Conservation (phyloP, 2,329 filamentous ascomycete species). For the Ascosphaera aggregata region DNA sequence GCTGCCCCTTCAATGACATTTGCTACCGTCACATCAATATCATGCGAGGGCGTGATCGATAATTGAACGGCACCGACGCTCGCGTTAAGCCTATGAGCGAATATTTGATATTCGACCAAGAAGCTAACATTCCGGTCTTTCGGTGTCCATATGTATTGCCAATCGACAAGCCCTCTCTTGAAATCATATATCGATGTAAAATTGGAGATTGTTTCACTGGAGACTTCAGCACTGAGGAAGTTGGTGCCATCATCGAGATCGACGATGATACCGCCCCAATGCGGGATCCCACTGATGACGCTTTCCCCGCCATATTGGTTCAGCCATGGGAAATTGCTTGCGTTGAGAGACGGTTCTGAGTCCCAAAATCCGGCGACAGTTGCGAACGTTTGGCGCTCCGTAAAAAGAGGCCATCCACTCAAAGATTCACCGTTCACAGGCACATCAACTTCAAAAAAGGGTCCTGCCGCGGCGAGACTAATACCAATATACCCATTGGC, state of each 20-base stretch:
- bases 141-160: slow-evolving; percentile 45
- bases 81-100: slow-evolving; percentile 38
- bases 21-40: slow-evolving; percentile 33
- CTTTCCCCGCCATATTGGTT: slow-evolving; percentile 46
- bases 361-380: slow-evolving; percentile 47
- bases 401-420: slow-evolving; percentile 45
- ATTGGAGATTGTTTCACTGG: slow-evolving; percentile 32
- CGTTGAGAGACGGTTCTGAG: slow-evolving; percentile 31
- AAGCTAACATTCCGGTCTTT: slow-evolving; percentile 23
- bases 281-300: slow-evolving; percentile 47
- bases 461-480: slow-evolving; percentile 37
- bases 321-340: slow-evolving; percentile 44
- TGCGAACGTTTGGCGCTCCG: slow-evolving; percentile 38
- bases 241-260: slow-evolving; percentile 29
- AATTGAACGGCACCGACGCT: slow-evolving; percentile 38
- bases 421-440: slow-evolving; percentile 28
- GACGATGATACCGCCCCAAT: slow-evolving; percentile 38
- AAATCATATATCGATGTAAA: slow-evolving; percentile 40
- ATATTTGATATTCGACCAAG: slow-evolving; percentile 39
- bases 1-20: slow-evolving; percentile 45
- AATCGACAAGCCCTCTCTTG: slow-evolving; percentile 36
- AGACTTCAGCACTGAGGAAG: slow-evolving; percentile 34
- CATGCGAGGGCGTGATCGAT: slow-evolving; percentile 29
- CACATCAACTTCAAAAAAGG: slow-evolving; percentile 36
- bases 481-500: slow-evolving; percentile 44